Evolutionary conservation across 2,329 filamentous ascomycete genomes (phyloP).

Genomic region (Xylariaceae sp.): DNA sequence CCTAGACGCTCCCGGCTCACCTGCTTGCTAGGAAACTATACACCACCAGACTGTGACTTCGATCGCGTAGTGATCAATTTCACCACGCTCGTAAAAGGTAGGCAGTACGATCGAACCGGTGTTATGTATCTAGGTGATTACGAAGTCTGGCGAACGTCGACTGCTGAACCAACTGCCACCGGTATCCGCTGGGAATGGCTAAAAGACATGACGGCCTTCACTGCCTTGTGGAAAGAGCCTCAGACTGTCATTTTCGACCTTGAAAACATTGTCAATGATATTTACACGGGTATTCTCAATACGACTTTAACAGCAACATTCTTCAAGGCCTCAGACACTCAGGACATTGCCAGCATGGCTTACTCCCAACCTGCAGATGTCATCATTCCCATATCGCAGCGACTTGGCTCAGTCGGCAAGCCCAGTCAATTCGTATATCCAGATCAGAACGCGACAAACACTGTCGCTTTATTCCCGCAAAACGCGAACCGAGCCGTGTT

Average conservation of each 20-base stretch:
- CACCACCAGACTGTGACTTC: conserved; percentile 65
- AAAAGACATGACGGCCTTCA: conserved; percentile 73
- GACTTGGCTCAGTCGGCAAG: conserved; percentile 43
- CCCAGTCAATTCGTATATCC: conserved; percentile 68
- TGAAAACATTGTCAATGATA: conserved; percentile 65
- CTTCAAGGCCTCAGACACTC: conserved; percentile 42
- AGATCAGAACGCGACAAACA: conserved; percentile 54
- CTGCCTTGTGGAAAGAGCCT: conserved; percentile 61
- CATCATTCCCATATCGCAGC: conserved; percentile 64
- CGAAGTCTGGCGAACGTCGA: conserved; percentile 81
- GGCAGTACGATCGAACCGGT: conserved; percentile 73
- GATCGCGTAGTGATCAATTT: conserved; percentile 73
- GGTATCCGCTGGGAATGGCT: conserved; percentile 74
- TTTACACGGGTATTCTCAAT: conserved; percentile 71
- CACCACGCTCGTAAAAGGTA: conserved; percentile 66
- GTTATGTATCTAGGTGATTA: conserved; percentile 72
- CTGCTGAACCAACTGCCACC: conserved; percentile 65
- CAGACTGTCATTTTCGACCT: conserved; percentile 80
- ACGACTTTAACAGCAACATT: conserved; percentile 72
- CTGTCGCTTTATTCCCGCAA: conserved; percentile 54
- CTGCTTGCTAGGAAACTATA: conserved; percentile 51
- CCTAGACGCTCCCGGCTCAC: conserved; percentile 8
- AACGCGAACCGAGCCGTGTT: conserved; percentile 68
- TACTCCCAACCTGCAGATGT: conserved; percentile 52
- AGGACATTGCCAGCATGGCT: conserved; percentile 22